Conservation (phyloP, 371 early-diverging fungal species). For the Zychaea mexicana region DNA sequence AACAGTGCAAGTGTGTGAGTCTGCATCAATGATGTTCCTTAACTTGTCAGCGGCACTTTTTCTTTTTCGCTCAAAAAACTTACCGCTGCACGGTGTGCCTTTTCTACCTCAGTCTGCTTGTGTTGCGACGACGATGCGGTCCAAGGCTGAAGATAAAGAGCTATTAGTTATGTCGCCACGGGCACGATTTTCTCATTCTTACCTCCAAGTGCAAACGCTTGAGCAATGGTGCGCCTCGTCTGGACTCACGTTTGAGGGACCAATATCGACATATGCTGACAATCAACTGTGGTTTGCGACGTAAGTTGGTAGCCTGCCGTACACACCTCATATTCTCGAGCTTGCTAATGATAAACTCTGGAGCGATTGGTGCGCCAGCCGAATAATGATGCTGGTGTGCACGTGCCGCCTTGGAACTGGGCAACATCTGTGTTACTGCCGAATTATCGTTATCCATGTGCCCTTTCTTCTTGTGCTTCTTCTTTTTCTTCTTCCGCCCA, state of each 20-base stretch:
- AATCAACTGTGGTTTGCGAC: constrained; percentile 61
- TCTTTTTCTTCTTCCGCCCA: constrained; percentile 17
- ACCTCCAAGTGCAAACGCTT: constrained; percentile 95
- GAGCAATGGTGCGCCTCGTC: constrained; percentile 90
- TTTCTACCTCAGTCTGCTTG: constrained; percentile 79
- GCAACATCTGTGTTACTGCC: constrained; percentile 35
- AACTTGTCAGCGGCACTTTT: too few species aligned
- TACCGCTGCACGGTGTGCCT: constrained; percentile 65
- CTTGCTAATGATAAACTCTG: constrained; percentile 66
- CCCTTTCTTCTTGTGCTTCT: constrained; percentile 18
- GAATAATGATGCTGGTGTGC: constrained; percentile 64
- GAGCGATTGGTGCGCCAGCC: constrained; percentile 68
- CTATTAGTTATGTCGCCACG: background rate
- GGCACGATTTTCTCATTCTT: background rate
- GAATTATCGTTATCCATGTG: constrained; percentile 3
- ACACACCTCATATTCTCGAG: constrained; percentile 55
- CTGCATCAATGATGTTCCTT: too few species aligned
- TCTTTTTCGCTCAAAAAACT: too few species aligned
- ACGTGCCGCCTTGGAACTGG: constrained; percentile 60
- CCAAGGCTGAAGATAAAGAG: constrained; percentile 77
- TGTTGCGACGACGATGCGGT: constrained; percentile 85
- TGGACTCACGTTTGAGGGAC: constrained; percentile 87
- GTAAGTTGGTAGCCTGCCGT: constrained; percentile 39
- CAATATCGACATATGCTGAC: constrained; percentile 85
- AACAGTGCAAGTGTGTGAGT: too few species aligned